Evolutionary conservation across 73 alveolate genomes (phyloP).

Genomic region (Diophrys appendiculata): DNA sequence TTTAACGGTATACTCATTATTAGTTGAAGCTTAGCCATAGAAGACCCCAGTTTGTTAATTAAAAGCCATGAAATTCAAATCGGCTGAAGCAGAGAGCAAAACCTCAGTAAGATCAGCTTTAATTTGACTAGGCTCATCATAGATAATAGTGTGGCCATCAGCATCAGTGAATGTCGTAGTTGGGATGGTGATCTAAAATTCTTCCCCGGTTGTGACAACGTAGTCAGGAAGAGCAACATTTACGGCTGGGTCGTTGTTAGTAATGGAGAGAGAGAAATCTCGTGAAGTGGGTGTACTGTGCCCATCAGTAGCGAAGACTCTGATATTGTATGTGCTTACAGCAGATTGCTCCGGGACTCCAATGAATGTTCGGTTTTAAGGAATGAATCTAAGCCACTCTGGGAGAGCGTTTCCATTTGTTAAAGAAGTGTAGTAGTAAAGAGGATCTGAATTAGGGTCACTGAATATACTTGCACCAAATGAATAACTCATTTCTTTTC

Average conservation of each 20-base stretch:
- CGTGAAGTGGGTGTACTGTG: neutral
- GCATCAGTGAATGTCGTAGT: slow-evolving; percentile 11
- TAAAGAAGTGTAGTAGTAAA: neutral
- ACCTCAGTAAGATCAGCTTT: no score
- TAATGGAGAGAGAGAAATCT: neutral
- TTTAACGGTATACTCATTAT: neutral
- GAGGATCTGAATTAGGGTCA: neutral
- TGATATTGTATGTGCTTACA: neutral
- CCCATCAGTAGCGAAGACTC: neutral
- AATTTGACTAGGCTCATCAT: neutral
- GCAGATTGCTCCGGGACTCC: neutral
- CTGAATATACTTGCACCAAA: neutral
- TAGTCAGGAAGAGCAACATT: slow-evolving; percentile 2
- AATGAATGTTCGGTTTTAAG: neutral
- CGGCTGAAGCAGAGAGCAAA: no score
- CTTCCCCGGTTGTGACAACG: neutral
- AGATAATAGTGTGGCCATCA: slow-evolving; percentile 1
- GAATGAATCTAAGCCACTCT: neutral
- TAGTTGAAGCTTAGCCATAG: neutral
- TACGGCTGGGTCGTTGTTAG: slow-evolving; percentile 14
- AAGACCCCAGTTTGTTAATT: neutral
- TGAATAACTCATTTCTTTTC: neutral
- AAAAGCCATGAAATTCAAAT: neutral
- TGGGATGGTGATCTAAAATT: slow-evolving; percentile 4
- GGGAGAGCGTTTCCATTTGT: neutral